These are phyloP conservation scores for Wickerhamomyces queroliae DNA, from an alignment of 805 yeast species.

Conservation along the genomic window DNA sequence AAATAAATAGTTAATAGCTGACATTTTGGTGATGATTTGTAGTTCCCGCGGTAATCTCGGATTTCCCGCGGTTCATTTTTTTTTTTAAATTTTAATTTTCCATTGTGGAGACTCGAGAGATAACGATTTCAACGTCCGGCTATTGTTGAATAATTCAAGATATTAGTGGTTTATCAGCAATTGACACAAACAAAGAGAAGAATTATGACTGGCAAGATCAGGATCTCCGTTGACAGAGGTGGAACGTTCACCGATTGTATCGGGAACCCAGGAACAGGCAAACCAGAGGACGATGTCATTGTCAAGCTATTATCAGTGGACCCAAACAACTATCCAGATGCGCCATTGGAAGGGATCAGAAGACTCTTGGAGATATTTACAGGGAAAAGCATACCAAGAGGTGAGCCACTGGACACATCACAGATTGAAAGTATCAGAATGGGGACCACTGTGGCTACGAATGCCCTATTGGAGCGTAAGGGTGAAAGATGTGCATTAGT, in stretches of 20 bases:
- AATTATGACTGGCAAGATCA: slow-evolving; percentile 23
- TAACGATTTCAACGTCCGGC: no score
- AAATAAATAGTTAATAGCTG: no score
- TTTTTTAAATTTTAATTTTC: no score
- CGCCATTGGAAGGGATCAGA: slow-evolving; percentile 89
- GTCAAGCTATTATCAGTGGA: slow-evolving; percentile 84
- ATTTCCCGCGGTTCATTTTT: background rate
- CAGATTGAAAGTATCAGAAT: slow-evolving; percentile 66
- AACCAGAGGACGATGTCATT: slow-evolving; percentile 51
- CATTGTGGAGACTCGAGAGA: no score
- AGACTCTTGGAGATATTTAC: slow-evolving; percentile 61
- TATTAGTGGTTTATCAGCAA: background rate
- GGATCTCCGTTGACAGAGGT: slow-evolving; percentile 58
- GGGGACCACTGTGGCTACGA: slow-evolving; percentile 97
- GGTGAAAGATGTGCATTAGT: slow-evolving; percentile 85
- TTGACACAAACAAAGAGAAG: background rate
- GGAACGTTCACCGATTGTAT: slow-evolving; percentile 81
- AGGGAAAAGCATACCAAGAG: slow-evolving; percentile 50
- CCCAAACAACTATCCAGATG: slow-evolving; percentile 82
- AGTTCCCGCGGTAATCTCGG: no score
- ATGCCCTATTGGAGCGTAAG: slow-evolving; percentile 87
- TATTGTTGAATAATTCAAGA: no score
- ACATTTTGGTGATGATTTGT: no score
- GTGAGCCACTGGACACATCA: slow-evolving; percentile 53
- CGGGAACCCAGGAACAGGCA: slow-evolving; percentile 42